Base-by-base conservation (phyloP, 2,329 filamentous ascomycete species). In the Trichoderma sp. region DNA sequence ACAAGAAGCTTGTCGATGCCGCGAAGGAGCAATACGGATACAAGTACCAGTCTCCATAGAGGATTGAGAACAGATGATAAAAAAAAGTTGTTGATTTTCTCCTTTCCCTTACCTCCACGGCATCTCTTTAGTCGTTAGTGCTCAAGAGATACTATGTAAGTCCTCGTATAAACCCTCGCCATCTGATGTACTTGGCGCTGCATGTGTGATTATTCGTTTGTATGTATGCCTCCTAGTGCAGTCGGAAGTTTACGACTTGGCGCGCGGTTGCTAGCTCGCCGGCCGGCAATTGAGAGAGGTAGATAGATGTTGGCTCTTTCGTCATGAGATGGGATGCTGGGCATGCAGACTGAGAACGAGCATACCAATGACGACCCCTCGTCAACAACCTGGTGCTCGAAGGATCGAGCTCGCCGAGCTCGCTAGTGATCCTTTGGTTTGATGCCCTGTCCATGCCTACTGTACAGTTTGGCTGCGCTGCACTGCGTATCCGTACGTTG, bases 11-110 rank as follows among this genome's bases (percentile, higher is more conserved):
- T 9, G 75, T 88, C 4, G 80, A 83, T 6, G 82, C 84, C 60
- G 83, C 84, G 5, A 87, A 88, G 85, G 83, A 84, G 80, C 81
- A 87, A 80, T 87, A 85, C 76, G 84, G 84, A 7, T 88, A 88
- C 78, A 87, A 87, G 82, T 88, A 86, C 73, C 67, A 82, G 2
- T 86, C 85, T 6, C 86, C 86, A 9, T 88, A 72, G 77, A 71
- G 21, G 24, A 35, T 33, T 18, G 12, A 33, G 60, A 21, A 5
- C 29, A 62, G 29, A 62, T 14, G 1, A n/a, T 3, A 35, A 7
- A 45, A 35, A 63, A 33, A 24, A 24, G 50, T 5, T 21, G 50
- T 56, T 56, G 50, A 56, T 6, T 56, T 56, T 11, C 11, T 21
- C 9, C 11, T 24, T n/a, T 53, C 45, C 21, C 21, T 45, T 5